Conservation (phyloP, 2,329 filamentous ascomycete species). For the Aspergillus japonicus region DNA sequence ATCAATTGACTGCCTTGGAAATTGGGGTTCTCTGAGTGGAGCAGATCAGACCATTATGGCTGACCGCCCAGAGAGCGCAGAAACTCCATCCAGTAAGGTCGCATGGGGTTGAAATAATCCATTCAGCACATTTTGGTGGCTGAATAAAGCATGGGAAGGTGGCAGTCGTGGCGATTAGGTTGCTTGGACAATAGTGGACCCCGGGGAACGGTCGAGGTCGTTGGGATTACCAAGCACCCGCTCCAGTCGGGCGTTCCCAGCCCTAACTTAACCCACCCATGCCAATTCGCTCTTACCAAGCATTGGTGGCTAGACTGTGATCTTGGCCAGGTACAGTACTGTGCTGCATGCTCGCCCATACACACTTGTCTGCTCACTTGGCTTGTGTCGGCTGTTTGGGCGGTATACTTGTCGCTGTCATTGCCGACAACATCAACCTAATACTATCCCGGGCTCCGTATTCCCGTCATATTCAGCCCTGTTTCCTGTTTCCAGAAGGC, state of each 20-base stretch:
- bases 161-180: background rate
- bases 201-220: slow-evolving; percentile 5
- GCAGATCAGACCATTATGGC: background rate
- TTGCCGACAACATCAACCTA: too few relatives aligned
- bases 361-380: background rate
- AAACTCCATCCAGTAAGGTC: background rate
- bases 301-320: background rate
- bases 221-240: slow-evolving; percentile 5
- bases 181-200: background rate
- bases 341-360: too few relatives aligned
- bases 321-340: background rate
- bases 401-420: background rate
- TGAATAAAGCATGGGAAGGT: background rate
- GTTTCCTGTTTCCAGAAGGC: background rate
- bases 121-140: background rate
- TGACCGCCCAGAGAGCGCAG: background rate
- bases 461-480: background rate
- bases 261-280: background rate
- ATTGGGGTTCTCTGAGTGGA: background rate
- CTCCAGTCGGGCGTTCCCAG: background rate
- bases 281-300: background rate
- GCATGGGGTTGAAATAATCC: background rate
- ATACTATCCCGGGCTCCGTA: background rate
- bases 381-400: background rate
- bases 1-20: background rate